These are phyloP conservation scores for Leishmania aethiopica DNA, from an alignment of 208 protist genomes.

Conservation along the genomic window DNA sequence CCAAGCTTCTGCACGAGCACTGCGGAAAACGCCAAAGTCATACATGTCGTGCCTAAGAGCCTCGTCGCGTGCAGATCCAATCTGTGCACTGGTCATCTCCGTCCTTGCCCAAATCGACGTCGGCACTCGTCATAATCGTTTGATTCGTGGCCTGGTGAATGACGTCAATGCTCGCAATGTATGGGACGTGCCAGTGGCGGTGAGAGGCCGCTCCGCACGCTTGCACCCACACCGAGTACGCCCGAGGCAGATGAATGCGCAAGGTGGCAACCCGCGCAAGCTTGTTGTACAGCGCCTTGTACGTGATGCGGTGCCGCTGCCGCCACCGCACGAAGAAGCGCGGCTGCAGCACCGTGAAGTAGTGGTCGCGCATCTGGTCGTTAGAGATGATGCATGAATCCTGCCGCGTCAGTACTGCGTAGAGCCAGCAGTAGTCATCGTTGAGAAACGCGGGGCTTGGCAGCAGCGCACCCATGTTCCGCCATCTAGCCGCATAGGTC, in stretches of 20 bases:
- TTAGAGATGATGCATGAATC: conserved; percentile 73
- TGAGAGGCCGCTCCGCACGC: conserved; percentile 16
- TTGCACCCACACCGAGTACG: conserved; percentile 86
- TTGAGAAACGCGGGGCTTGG: conserved; percentile 82
- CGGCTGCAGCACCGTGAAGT: conserved; percentile 75
- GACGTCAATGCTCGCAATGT: conserved; percentile 46
- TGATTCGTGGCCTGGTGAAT: conserved; percentile 82
- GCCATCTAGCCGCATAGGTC: conserved; percentile 49
- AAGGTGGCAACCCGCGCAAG: conserved; percentile 34
- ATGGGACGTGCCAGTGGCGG: conserved; percentile 84
- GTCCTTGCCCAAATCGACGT: conserved; percentile 72
- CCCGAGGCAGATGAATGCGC: conserved; percentile 37
- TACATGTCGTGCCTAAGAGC: neutral
- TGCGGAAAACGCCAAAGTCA: neutral
- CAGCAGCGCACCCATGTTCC: conserved; percentile 37
- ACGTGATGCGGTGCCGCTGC: conserved; percentile 82
- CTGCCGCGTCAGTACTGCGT: conserved; percentile 54
- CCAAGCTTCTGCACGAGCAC: neutral
- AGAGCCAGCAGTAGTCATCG: conserved; percentile 89
- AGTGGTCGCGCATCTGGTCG: conserved; percentile 89
- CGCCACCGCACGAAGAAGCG: conserved; percentile 86
- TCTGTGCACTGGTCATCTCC: conserved; percentile 80
- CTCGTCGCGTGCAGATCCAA: conserved; percentile 72
- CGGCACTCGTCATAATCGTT: conserved; percentile 31
- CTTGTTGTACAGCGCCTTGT: conserved; percentile 61